Conservation (phyloP, 441 rosid species). For the Capsella rubella region DNA sequence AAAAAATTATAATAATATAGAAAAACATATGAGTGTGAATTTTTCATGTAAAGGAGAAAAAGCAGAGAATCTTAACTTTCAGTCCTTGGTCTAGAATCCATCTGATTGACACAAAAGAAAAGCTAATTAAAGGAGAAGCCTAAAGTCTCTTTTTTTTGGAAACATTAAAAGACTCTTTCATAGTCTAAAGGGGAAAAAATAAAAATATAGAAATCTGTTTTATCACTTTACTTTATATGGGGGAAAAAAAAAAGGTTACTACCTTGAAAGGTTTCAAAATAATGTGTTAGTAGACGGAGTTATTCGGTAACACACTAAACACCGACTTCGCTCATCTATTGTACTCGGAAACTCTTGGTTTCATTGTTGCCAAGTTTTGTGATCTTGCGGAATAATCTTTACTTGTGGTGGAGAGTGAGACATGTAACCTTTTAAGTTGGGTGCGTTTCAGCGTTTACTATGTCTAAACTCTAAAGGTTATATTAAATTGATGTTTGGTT, state of each 20-base stretch:
- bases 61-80: conserved; percentile 50
- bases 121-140: conserved; percentile 33
- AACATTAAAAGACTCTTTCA: neutral
- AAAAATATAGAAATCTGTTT: neutral
- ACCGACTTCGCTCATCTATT: neutral
- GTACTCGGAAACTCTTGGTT: no score
- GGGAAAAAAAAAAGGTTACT: neutral
- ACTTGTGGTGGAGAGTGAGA: no score
- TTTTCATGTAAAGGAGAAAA: conserved; percentile 33
- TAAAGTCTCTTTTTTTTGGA: conserved; percentile 6
- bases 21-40: conserved; percentile 46
- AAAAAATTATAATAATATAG: neutral
- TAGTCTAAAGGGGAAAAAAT: neutral
- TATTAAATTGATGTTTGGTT: no score
- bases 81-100: conserved; percentile 45
- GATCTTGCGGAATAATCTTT: no score
- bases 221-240: neutral
- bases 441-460: no score
- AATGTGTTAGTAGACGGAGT: neutral
- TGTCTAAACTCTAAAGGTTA: no score
- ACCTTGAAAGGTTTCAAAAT: no score
- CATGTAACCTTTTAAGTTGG: no score
- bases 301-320: neutral
- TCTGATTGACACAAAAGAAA: conserved; percentile 39
- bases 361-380: no score